Base-by-base conservation (phyloP, 2,329 filamentous ascomycete species). In the Immersiporthe knoxdaviesiana region DNA sequence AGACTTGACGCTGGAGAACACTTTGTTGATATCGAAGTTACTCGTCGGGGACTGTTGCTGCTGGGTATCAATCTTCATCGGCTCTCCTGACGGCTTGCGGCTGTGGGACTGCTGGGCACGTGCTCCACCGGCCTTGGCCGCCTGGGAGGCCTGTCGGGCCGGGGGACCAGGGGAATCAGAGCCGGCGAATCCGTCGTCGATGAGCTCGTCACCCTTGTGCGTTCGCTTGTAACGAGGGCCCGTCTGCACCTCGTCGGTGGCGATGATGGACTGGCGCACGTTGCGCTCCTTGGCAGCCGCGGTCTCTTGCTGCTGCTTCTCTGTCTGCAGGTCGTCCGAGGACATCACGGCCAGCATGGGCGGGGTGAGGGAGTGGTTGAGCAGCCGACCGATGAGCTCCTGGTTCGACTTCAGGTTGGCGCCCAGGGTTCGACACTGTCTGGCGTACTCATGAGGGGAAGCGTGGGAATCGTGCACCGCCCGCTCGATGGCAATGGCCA, bases 171-270 rank as follows among this genome's bases (percentile, higher is more conserved):
- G 78, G 6, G 77, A 78, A 59, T 83, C 83, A 52, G 73, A 76
- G 1, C 76, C 73, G 24, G 77, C 73, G 30, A 71, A 74, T 50
- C 80, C 78, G n/a, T 81, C 84, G 44, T 97, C 93, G 21, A 98
- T 86, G 21, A 97, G 80, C 77, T 98, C 96, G 69, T 97, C 94
- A 16, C 96, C 96, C 79, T 98, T 98, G 82, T 98, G 95, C 2
- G 95, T 97, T 74, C 92, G 90, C 75, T 94, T 88, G 68, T 97
- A 90, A 3, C 94, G 89, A 4, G 94, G 92, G 1, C 67, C 69
- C 8, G 66, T 58, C 1, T 88, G 93, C 63, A 88, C 86, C 24
- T 92, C 89, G 27, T 92, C 88, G 18, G 93, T 88, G 70, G 95
- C 90, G 44, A 97, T 86, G 61, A 96, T 94, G 60, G 95, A 92